phyloP scores from a whole-genome alignment of 495 filamentous ascomycete species.

The Neurospora sp. region DNA sequence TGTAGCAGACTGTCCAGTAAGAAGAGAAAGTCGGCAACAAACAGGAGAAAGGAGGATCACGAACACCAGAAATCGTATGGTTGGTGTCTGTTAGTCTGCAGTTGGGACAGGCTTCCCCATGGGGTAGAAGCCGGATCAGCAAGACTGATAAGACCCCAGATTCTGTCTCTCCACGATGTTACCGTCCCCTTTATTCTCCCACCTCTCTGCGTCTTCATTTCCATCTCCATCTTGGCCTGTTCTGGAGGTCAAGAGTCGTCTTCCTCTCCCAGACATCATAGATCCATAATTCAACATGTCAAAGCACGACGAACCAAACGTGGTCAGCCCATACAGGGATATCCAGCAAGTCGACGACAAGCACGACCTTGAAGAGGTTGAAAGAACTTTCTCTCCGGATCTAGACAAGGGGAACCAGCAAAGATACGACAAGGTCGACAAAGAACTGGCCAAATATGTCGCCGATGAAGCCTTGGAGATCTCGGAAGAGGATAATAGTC shows the following conservation, averaged over 20 bases:
- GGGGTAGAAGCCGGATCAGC: not conserved
- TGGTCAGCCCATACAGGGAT: not conserved
- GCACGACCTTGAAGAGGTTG: slow-evolving; percentile 39
- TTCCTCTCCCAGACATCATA: not conserved
- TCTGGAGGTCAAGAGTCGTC: not conserved
- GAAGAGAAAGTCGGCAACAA: not conserved
- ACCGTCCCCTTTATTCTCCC: not conserved
- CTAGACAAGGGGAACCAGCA: slow-evolving; percentile 33
- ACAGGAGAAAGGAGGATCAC: not conserved
- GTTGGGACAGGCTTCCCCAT: not conserved
- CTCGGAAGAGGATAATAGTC: slow-evolving; percentile 41
- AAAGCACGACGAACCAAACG: not conserved
- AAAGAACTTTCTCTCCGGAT: slow-evolving; percentile 29
- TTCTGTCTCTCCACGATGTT: not conserved
- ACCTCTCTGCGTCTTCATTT: not conserved
- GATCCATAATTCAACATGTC: not conserved
- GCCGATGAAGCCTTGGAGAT: slow-evolving; percentile 40
- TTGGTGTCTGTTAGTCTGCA: not conserved
- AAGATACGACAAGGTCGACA: slow-evolving; percentile 47
- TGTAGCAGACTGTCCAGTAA: not conserved
- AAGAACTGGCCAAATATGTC: slow-evolving; percentile 55
- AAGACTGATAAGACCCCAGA: not conserved
- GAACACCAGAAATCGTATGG: not conserved
- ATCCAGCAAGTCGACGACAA: slow-evolving; percentile 8
- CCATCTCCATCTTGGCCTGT: not conserved